Evolutionary conservation across 805 yeast genomes (phyloP).

Genomic region (Wickerhamomyces hampshirensis): DNA sequence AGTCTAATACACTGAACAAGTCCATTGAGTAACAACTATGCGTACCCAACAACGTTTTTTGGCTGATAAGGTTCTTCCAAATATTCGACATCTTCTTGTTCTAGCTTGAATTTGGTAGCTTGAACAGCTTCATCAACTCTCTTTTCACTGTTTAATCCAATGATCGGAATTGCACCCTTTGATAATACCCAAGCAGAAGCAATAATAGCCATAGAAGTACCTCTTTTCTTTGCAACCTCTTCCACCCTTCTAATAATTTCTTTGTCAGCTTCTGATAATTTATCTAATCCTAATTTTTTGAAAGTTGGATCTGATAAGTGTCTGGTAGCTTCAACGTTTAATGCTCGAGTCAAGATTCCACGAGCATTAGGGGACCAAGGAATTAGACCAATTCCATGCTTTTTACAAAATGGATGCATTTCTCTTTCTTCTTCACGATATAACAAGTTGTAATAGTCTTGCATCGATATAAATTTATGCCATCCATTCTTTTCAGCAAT

Average conservation of each 20-base stretch:
- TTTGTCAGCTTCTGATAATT: conserved; percentile 10
- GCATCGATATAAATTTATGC: conserved; percentile 57
- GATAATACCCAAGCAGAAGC: conserved; percentile 49
- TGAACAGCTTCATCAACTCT: conserved; percentile 49
- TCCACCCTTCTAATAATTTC: conserved; percentile 49
- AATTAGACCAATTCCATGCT: conserved; percentile 46
- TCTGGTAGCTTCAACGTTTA: conserved; percentile 1
- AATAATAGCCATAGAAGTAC: conserved; percentile 48
- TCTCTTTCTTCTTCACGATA: conserved; percentile 62
- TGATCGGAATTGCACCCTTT: conserved; percentile 51
- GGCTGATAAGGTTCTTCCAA: conserved; percentile 23
- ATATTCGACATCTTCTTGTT: conserved; percentile 16
- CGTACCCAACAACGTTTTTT: conserved; percentile 17
- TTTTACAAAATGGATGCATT: conserved; percentile 48
- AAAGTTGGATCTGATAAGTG: conserved; percentile 8
- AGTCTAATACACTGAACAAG: too few relatives aligned
- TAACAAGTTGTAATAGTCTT: conserved; percentile 43
- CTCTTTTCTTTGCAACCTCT: conserved; percentile 41
- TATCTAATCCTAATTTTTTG: conserved; percentile 15
- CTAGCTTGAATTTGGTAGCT: conserved; percentile 37
- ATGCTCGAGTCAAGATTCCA: conserved; percentile 50
- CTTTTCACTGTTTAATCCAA: conserved; percentile 44
- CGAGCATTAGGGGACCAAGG: conserved; percentile 59
- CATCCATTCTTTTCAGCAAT: conserved; percentile 51
- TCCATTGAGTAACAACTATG: neutral